Evolutionary conservation across 257 asterid genomes (phyloP).

Genomic region (Solanum microdontum): DNA sequence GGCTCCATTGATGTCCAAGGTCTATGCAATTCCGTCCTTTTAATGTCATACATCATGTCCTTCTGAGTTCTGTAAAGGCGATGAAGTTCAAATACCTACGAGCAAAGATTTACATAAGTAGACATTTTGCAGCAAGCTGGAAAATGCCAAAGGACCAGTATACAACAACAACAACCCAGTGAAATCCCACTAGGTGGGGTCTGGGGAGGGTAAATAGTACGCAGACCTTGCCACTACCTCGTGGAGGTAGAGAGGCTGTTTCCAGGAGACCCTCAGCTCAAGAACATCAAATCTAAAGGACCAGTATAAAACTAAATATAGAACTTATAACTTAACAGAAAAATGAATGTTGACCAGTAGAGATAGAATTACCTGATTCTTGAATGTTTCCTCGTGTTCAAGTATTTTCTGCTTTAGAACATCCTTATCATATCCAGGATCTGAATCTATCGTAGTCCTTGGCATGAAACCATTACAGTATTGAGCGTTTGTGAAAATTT

Average conservation of each 20-base stretch:
- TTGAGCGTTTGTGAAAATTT: conserved; percentile 40
- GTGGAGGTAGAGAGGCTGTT: too few species aligned
- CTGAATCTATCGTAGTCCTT: conserved; percentile 31
- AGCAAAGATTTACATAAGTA: conserved; percentile 3
- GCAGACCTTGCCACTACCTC: too few species aligned
- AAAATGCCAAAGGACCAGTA: not conserved
- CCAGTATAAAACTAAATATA: not conserved
- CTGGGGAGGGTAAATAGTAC: too few species aligned
- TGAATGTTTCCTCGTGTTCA: conserved; percentile 81
- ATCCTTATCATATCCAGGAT: conserved; percentile 61
- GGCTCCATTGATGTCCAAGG: conserved; percentile 57
- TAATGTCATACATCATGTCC: conserved; percentile 81
- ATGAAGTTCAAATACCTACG: conserved; percentile 78
- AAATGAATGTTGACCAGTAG: not conserved
- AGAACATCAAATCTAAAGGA: too few species aligned
- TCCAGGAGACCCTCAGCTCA: too few species aligned
- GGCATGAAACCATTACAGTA: conserved; percentile 49
- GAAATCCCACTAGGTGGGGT: too few species aligned
- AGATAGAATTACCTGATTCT: conserved; percentile 52
- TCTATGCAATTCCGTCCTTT: conserved; percentile 34
- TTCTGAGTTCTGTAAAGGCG: conserved; percentile 80
- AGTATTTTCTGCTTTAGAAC: conserved; percentile 82
- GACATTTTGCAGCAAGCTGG: not conserved
- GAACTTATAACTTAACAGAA: not conserved
- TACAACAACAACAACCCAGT: too few species aligned